Base-by-base conservation (phyloP, 179 eudicot genomes). In the Patellifolia procumbens region DNA sequence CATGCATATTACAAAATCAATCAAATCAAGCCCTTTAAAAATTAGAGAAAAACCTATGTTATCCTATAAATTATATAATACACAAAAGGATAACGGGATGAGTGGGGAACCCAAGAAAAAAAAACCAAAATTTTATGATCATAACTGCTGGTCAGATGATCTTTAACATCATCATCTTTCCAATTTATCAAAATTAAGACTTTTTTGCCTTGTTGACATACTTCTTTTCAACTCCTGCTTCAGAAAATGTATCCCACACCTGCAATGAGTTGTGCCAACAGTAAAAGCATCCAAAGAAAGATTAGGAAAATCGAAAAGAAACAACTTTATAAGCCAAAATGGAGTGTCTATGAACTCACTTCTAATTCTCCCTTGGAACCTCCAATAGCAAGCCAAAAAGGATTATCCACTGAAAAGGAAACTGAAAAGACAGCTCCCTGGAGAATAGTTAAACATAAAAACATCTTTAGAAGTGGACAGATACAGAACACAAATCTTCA, bases 381-480 rank as follows among this genome's bases (percentile, higher is more conserved):
- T 79, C 94, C 98, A 32, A 94, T 81, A 12, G 98, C 98, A 70
- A 94, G 87, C 82, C 86, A 75, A 61, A 81, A 84, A 17, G 98
- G 97, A 73, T 82, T 85, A 52, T 92, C 97, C 67, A 84, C 92
- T 39, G 97, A 91, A 81, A 94, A 94, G 16, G 86, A 87, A 76
- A 94, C 78, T 22, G 98, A 80, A 81, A 94, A 94, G 19, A 94
- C 83, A 37, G 97, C 97, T 76, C 98, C 98, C 98, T 94, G 87
- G 34, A 34, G n/a, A 71, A 37, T 4, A 74, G n/a, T n/a, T n/a
- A 26, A 28, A 28, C 34, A 68, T 2, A 37, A 12, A 70, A 24
- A 39, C 22, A 29, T 69, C 56, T 49, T 52, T 22, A 32, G 24
- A 32, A 49, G 31, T 16, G 42, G 29, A 70, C 42, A 42, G 24